Conservation (phyloP, 208 protist genomes). For the Histomonas meleagridis region DNA sequence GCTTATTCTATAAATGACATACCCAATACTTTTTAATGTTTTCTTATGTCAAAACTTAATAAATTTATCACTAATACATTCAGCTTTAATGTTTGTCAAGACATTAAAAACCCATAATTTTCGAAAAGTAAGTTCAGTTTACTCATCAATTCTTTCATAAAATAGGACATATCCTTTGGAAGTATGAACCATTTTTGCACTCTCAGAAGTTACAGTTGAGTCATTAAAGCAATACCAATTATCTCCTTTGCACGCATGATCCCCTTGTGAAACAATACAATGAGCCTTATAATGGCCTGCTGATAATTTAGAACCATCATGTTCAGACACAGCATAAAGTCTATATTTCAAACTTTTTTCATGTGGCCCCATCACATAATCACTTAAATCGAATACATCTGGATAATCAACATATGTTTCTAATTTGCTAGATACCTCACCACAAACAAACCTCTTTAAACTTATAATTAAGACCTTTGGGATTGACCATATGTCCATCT, state of each 20-base stretch:
- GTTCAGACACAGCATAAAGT: neutral
- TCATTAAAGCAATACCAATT: slow-evolving; percentile 33
- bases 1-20: no score
- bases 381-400: neutral
- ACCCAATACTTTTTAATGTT: no score
- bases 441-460: neutral
- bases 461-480: neutral
- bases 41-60: no score
- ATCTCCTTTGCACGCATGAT: neutral
- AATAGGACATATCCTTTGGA: neutral
- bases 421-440: neutral
- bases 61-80: no score
- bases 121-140: no score
- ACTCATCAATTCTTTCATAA: neutral
- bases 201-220: neutral
- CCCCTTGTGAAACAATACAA: neutral
- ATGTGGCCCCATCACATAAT: neutral
- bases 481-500: neutral
- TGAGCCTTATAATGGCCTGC: neutral
- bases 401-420: neutral
- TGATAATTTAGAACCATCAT: neutral
- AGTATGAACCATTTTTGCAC: neutral
- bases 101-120: no score
- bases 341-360: neutral
- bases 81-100: no score